Conservation (phyloP, 1,139 yeast genomes). For the Protomyces macrosporus region DNA sequence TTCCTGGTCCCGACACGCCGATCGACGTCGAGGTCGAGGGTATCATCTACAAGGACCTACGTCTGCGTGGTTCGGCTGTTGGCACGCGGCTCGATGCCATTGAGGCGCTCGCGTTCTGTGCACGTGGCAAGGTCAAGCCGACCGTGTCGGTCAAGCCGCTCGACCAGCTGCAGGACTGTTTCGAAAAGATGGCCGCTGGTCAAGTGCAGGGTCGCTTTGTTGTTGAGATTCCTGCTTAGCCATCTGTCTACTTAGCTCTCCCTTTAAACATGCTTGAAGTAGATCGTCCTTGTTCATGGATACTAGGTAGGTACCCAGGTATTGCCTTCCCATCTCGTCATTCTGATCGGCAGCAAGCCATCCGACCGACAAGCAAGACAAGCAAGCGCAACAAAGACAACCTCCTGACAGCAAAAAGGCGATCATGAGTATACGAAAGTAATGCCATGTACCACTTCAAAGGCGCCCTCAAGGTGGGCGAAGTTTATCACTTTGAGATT, state of each 20-base stretch:
- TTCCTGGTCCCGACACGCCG: conserved; percentile 23
- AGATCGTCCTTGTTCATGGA: background rate
- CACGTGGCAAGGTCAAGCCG: conserved; percentile 60
- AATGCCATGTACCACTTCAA: conserved; percentile 17
- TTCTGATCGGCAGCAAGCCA: background rate
- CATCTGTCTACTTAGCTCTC: background rate
- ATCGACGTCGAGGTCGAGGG: conserved; percentile 28
- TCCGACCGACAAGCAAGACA: background rate
- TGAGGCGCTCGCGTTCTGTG: conserved; percentile 69
- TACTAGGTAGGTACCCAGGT: too few relatives aligned
- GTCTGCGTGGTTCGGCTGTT: conserved; percentile 69
- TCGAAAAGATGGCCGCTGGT: conserved; percentile 65
- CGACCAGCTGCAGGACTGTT: conserved; percentile 55
- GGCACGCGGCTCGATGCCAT: conserved; percentile 76
- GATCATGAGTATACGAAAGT: background rate
- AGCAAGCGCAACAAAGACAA: background rate
- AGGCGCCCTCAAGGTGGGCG: conserved; percentile 23
- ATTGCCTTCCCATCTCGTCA: background rate
- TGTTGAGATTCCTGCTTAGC: conserved; percentile 6
- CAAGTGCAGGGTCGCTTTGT: conserved; percentile 57
- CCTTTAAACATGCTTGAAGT: background rate
- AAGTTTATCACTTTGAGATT: conserved; percentile 7
- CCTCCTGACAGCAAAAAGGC: background rate
- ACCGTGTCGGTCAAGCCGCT: conserved; percentile 65
- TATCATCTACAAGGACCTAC: conserved; percentile 60